Evolutionary conservation across 1,284 basidiomycete genomes (phyloP).

Genomic region (Leccinum pachyderme): DNA sequence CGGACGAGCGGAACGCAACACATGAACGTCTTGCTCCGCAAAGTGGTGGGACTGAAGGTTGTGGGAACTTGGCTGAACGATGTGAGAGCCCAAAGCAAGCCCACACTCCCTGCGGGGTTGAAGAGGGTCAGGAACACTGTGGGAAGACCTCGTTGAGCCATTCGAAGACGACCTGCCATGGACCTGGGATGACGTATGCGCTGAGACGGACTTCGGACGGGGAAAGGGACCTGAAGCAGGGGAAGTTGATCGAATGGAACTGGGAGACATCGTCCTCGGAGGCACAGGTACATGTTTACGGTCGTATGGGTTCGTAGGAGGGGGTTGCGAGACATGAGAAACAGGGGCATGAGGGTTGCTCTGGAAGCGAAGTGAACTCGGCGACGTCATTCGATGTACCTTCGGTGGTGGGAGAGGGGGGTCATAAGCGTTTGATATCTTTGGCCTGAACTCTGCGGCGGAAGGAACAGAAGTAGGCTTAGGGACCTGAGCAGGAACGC

Average conservation of each 20-base stretch:
- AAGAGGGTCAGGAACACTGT: conserved; percentile 23
- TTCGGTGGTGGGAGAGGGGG: conserved; percentile 67
- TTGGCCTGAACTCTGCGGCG: conserved; percentile 51
- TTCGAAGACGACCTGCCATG: conserved; percentile 50
- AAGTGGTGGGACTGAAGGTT: conserved; percentile 14
- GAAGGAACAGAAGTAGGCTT: conserved; percentile 38
- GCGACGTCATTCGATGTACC: conserved; percentile 32
- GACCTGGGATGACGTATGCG: conserved; percentile 21
- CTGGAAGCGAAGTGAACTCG: conserved; percentile 24
- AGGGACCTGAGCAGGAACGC: conserved; percentile 25
- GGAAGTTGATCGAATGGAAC: conserved; percentile 31
- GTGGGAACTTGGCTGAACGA: conserved; percentile 22
- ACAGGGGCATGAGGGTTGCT: conserved; percentile 13
- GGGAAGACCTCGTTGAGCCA: conserved; percentile 45
- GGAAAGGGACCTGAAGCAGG: conserved; percentile 26
- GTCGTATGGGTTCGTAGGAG: conserved; percentile 20
- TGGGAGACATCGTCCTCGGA: conserved; percentile 37
- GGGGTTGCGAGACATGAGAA: conserved; percentile 13
- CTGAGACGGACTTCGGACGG: conserved; percentile 15
- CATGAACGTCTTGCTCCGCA: conserved; percentile 40
- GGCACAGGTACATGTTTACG: conserved; percentile 14
- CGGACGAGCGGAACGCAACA: conserved; percentile 45
- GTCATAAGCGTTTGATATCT: conserved; percentile 73
- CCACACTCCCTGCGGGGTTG: conserved; percentile 31
- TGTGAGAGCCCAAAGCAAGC: conserved; percentile 23